Evolutionary conservation across 164 flowering plant genomes (phyloP), one percentile per base, ranked within the genome.

Genomic region (Nymphaea thermarum): DNA sequence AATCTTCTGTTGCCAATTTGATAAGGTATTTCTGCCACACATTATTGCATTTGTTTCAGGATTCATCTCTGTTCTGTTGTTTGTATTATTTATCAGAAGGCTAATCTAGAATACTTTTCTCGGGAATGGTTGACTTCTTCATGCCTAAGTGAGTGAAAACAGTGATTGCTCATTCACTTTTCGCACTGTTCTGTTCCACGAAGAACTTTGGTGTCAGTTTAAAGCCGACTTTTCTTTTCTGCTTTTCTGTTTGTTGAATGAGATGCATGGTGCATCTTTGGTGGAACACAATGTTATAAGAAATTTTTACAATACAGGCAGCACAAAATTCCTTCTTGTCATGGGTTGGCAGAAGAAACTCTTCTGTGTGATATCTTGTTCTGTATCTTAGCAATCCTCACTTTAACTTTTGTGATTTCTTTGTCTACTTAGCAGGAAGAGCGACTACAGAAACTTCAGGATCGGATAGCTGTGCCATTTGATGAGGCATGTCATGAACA

Each of bases 401-500:
- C 62, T 43, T 4, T 36, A 25, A 25, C 36, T 25, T 25, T 25
- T 25, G 36, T 14, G 3, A 47, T 42, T 7, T n/a, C 41, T 7
- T 10, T 25, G 25, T 42, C 51, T 47, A n/a, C 12, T 6, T 43
- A 43, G 44, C 82, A 94, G 98, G 93, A 88, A 74, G 71, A 80
- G 76, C 84, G 91, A 78, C 81, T 88, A 73, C 84, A 80, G 72
- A 85, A 78, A 75, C 87, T 94, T 74, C 87, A 88, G 79, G 88
- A 86, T 67, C 81, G 97, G 60, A 25, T 86, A 66, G 83, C 79
- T 70, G 81, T 85, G 71, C 93, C 98, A 67, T 94, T 88, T 77
- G 95, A 90, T 43, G 97, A 88, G 80, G 83, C 85, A 70, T 80
- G 88, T 62, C 83, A 80, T 64, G 91, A 88, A 75, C 98, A 94